A percentile compares a stretch with the other conserved stretches of the same genome.
phyloP scores from a whole-genome alignment of 768 basidiomycete genomes.

The Agrocybe pediades region DNA sequence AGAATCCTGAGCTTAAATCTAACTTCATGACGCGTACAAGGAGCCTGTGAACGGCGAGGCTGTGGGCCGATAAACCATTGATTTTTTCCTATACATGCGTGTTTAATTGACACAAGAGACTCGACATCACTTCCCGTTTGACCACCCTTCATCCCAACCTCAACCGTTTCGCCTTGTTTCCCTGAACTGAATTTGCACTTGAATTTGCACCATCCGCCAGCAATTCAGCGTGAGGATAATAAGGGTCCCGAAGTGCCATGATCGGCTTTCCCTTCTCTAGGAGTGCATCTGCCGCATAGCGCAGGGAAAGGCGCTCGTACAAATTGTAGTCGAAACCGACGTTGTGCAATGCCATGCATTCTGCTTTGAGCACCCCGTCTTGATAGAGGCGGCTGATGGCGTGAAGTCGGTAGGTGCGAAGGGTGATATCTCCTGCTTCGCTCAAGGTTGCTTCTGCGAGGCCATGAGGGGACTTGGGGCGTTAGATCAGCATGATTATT shows the following conservation, averaged over 20 bases:
- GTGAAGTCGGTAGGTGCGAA: neutral
- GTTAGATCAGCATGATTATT: neutral
- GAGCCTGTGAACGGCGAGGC: too few relatives aligned
- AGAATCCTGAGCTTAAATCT: too few relatives aligned
- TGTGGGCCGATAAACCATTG: too few relatives aligned
- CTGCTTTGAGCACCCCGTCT: neutral
- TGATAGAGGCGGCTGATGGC: neutral
- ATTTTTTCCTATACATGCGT: too few relatives aligned
- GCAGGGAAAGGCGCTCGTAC: neutral
- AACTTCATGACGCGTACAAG: too few relatives aligned
- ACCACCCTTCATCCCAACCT: too few relatives aligned
- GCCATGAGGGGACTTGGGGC: neutral
- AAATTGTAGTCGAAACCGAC: neutral
- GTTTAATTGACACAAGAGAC: too few relatives aligned
- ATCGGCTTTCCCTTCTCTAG: neutral
- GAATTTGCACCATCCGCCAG: neutral
- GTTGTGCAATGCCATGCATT: neutral
- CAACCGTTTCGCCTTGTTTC: too few relatives aligned
- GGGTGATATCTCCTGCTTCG: neutral
- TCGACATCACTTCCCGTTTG: too few relatives aligned
- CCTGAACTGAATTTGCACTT: too few relatives aligned
- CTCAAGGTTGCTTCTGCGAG: neutral
- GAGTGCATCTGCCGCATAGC: neutral
- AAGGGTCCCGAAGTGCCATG: neutral
- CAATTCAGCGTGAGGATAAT: neutral